phyloP scores from a whole-genome alignment of 2,329 filamentous ascomycete species.

The Xylariaceae sp. region DNA sequence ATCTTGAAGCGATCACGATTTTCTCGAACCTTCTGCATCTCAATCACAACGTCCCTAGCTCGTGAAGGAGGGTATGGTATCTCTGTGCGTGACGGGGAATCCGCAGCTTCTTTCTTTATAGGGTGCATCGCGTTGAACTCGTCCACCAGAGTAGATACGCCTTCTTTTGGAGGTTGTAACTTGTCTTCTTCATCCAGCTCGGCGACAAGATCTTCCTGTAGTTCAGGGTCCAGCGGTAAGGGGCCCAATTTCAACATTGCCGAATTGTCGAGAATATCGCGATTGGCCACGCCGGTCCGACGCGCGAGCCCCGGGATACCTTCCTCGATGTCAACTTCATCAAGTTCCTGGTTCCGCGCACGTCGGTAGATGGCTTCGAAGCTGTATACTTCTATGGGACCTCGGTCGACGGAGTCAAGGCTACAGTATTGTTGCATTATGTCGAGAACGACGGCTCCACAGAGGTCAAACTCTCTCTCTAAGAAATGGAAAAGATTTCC shows the following conservation, averaged over 20 bases:
- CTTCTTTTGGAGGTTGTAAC: constrained; percentile 66
- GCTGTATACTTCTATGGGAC: constrained; percentile 60
- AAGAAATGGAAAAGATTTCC: constrained; percentile 82
- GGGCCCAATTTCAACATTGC: constrained; percentile 70
- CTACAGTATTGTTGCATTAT: constrained; percentile 62
- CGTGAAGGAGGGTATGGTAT: constrained; percentile 85
- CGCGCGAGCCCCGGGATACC: constrained; percentile 53
- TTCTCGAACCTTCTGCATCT: constrained; percentile 90
- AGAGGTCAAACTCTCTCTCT: constrained; percentile 78
- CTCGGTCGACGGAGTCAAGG: constrained; percentile 54
- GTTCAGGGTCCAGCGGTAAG: constrained; percentile 75
- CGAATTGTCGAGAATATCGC: constrained; percentile 53
- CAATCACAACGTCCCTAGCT: constrained; percentile 85
- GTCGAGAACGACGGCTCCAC: constrained; percentile 72
- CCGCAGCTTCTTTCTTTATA: constrained; percentile 86
- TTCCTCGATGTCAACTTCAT: constrained; percentile 59
- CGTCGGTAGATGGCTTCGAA: constrained; percentile 58
- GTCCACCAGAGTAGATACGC: constrained; percentile 71
- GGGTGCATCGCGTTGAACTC: constrained; percentile 77
- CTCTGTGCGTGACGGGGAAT: constrained; percentile 72
- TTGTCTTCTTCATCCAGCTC: constrained; percentile 83
- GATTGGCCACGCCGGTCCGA: constrained; percentile 58
- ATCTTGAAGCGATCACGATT: constrained; percentile 89
- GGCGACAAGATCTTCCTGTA: constrained; percentile 80
- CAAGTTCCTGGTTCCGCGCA: constrained; percentile 57